Evolutionary conservation across 768 basidiomycete genomes (phyloP).

Genomic region (Tricholoma hemisulphureum): DNA sequence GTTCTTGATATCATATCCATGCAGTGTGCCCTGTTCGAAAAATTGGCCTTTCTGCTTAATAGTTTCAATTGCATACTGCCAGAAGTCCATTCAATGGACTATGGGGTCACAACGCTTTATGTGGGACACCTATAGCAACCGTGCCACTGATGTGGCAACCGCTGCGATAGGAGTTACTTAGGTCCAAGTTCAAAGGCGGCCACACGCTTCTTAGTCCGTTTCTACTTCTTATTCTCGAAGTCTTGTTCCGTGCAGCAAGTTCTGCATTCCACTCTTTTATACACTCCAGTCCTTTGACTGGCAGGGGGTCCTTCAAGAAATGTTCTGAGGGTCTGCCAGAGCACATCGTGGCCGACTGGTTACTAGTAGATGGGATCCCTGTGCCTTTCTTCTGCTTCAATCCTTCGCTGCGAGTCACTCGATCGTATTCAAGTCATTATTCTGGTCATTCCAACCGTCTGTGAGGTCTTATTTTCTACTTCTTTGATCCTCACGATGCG

Average conservation of each 20-base stretch:
- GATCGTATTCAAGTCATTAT: slow-evolving; percentile 43
- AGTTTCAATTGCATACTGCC: background rate
- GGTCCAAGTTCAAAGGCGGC: background rate
- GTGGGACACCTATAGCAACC: background rate
- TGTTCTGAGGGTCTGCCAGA: slow-evolving; percentile 11
- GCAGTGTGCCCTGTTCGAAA: too few relatives aligned
- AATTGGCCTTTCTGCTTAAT: too few relatives aligned
- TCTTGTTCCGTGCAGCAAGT: too few relatives aligned
- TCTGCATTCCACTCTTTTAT: slow-evolving; percentile 49
- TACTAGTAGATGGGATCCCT: slow-evolving; percentile 48
- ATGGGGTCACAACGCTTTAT: background rate
- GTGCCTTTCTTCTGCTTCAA: slow-evolving; percentile 69
- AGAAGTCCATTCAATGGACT: too few relatives aligned
- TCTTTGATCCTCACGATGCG: slow-evolving; percentile 50
- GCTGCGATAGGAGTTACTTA: too few relatives aligned
- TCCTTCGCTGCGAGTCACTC: slow-evolving; percentile 67
- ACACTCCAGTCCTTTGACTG: slow-evolving; percentile 16
- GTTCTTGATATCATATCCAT: too few relatives aligned
- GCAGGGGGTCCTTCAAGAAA: slow-evolving; percentile 3
- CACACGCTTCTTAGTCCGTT: background rate
- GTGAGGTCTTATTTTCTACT: slow-evolving; percentile 62
- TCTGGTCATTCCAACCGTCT: slow-evolving; percentile 59
- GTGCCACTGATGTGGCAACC: too few relatives aligned
- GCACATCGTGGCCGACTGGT: slow-evolving; percentile 6
- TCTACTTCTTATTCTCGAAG: too few relatives aligned